Percentiles rank a stretch among this genome's conserved stretches.
phyloP scores from a whole-genome alignment of 2,329 filamentous ascomycete genomes.

The Talaromyces sp. region DNA sequence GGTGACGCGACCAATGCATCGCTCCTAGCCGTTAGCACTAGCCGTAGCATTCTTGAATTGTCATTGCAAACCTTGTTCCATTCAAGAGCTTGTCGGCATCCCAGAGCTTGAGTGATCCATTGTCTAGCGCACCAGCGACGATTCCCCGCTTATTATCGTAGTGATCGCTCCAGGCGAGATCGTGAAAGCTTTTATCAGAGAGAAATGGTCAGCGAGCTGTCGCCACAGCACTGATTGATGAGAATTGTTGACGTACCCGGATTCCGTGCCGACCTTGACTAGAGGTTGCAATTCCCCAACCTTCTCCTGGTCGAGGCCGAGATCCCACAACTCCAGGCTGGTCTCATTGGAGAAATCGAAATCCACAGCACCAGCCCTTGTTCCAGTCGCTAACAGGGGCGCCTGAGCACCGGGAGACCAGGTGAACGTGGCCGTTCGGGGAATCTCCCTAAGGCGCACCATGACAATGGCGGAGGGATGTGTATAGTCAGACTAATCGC shows the following conservation, averaged over 20 bases:
- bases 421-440: constrained; percentile 92
- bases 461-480: constrained; percentile 51
- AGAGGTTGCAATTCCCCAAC: constrained; percentile 80
- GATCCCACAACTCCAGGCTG: constrained; percentile 92
- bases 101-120: constrained; percentile 89
- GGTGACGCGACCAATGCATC: constrained; percentile 83
- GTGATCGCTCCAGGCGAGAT: constrained; percentile 88
- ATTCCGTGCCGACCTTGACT: constrained; percentile 79
- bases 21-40: constrained; percentile 29
- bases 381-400: constrained; percentile 87
- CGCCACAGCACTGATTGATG: neutral
- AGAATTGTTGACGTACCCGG: constrained; percentile 61
- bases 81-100: constrained; percentile 69
- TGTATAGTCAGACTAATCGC: constrained; percentile 22
- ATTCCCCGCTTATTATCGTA: constrained; percentile 78
- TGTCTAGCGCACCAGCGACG: constrained; percentile 92
- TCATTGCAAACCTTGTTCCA: constrained; percentile 46
- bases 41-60: neutral
- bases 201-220: constrained; percentile 6
- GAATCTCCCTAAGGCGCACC: constrained; percentile 95
- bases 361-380: constrained; percentile 89
- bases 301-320: constrained; percentile 70
- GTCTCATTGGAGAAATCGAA: constrained; percentile 98
- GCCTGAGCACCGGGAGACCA: constrained; percentile 81
- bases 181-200: constrained; percentile 71